A percentile compares a stretch with the other conserved stretches of the same genome.
phyloP scores from a whole-genome alignment of 1,284 basidiomycete genomes.

The Fomitiporia mediterranea region DNA sequence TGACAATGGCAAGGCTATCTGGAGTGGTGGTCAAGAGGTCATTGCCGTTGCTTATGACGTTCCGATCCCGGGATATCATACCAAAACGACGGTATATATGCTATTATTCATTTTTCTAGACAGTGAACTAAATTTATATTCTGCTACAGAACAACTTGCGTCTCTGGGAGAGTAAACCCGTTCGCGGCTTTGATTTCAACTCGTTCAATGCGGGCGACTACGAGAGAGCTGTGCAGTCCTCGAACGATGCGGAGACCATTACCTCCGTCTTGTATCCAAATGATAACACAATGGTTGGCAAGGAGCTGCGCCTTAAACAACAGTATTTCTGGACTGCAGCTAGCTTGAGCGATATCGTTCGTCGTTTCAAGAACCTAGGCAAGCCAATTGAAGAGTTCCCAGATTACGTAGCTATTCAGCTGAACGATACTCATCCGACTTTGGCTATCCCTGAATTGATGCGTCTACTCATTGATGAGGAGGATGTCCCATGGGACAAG shows the following conservation, averaged over 20 bases:
- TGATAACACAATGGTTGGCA: conserved; percentile 77
- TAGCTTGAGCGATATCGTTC: conserved; percentile 80
- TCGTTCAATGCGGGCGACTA: conserved; percentile 94
- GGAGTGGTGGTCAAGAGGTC: conserved; percentile 90
- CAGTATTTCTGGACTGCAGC: conserved; percentile 93
- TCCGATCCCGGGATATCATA: conserved; percentile 84
- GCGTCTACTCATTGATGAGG: conserved; percentile 85
- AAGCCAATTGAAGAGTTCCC: conserved; percentile 74
- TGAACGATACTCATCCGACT: conserved; percentile 92
- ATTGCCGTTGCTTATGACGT: conserved; percentile 87
- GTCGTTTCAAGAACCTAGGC: conserved; percentile 75
- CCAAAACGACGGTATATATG: conserved; percentile 50
- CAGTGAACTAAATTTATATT: background rate
- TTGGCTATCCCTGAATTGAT: conserved; percentile 92
- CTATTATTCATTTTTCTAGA: background rate
- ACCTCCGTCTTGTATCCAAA: conserved; percentile 87
- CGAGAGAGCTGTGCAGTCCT: conserved; percentile 75
- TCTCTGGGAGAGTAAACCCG: conserved; percentile 83
- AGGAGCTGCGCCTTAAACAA: conserved; percentile 89
- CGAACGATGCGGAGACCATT: conserved; percentile 86
- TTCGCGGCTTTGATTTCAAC: conserved; percentile 88
- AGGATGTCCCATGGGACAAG: conserved; percentile 75
- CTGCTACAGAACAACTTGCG: conserved; percentile 61
- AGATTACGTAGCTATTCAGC: conserved; percentile 84
- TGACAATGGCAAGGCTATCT: conserved; percentile 60